These are phyloP conservation scores for Juncus effusus DNA, from an alignment of 176 grass and related monocot genomes.

Conservation along the genomic window DNA sequence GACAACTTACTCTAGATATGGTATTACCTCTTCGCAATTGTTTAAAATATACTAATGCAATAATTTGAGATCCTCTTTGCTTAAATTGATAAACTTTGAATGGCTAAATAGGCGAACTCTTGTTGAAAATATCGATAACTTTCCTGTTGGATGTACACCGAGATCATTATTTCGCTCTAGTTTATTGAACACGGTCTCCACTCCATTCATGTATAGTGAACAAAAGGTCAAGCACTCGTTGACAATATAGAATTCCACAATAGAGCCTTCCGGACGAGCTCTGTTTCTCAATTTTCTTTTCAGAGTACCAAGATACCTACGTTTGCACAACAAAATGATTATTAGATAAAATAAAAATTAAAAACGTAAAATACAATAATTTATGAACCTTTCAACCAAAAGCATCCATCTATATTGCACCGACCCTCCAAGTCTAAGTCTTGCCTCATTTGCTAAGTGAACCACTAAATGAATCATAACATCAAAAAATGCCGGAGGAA, in stretches of 20 bases:
- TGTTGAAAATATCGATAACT: too few relatives aligned
- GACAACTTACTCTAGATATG: too few relatives aligned
- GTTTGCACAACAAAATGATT: constrained; percentile 12
- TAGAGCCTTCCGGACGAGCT: constrained; percentile 10
- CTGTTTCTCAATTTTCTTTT: not conserved
- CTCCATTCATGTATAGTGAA: not conserved
- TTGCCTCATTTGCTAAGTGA: constrained; percentile 21
- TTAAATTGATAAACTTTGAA: too few relatives aligned
- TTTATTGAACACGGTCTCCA: too few relatives aligned
- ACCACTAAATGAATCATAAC: constrained; percentile 23
- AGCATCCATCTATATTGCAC: constrained; percentile 25
- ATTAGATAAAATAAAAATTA: constrained; percentile 3
- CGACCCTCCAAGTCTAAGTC: not conserved
- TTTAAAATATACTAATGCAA: too few relatives aligned
- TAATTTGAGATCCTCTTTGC: too few relatives aligned
- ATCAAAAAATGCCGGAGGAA: constrained; percentile 15
- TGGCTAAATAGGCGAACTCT: too few relatives aligned
- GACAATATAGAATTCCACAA: constrained; percentile 5
- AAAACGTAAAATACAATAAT: not conserved
- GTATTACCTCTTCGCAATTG: too few relatives aligned
- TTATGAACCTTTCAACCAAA: constrained; percentile 10
- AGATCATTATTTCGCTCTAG: too few relatives aligned
- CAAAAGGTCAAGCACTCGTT: not conserved
- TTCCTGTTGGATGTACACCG: too few relatives aligned
- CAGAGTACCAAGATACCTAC: not conserved